Percentiles rank a stretch among this genome's conserved stretches.
Evolutionary conservation across 371 early-diverging fungal genomes (phyloP).

Genomic region (Syncephalastrum racemosum): DNA sequence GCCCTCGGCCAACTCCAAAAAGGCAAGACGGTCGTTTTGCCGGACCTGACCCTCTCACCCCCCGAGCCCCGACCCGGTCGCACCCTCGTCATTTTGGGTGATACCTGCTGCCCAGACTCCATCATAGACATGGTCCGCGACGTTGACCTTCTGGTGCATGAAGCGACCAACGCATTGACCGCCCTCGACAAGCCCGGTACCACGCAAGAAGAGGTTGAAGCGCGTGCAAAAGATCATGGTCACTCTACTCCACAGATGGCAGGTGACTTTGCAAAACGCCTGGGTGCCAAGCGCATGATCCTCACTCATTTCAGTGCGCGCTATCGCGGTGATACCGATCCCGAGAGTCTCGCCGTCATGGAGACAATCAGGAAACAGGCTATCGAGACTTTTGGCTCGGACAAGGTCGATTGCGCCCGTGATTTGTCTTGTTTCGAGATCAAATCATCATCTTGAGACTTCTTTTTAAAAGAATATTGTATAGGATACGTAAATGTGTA

Average conservation of each 20-base stretch:
- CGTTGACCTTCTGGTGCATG: conserved; percentile 53
- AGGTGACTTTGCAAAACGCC: conserved; percentile 40
- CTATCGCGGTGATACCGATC: conserved; percentile 50
- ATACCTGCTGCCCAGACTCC: conserved; percentile 28
- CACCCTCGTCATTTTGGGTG: conserved; percentile 56
- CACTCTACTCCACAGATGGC: conserved; percentile 72
- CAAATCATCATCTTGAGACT: conserved; percentile 7
- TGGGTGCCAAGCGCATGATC: conserved; percentile 44
- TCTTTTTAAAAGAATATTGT: neutral
- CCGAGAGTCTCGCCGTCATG: conserved; percentile 48
- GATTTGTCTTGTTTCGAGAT: conserved; percentile 48
- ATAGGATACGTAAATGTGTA: neutral
- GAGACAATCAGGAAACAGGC: conserved; percentile 53
- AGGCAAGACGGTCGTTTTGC: conserved; percentile 36
- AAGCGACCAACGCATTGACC: conserved; percentile 62
- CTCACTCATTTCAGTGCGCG: conserved; percentile 63
- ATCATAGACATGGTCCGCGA: neutral
- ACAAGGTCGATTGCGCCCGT: conserved; percentile 42
- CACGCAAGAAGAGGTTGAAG: conserved; percentile 33
- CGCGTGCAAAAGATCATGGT: conserved; percentile 46
- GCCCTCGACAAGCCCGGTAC: conserved; percentile 23
- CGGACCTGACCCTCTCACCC: conserved; percentile 44
- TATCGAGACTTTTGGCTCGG: conserved; percentile 34
- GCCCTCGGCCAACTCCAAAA: conserved; percentile 48
- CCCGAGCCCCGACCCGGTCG: conserved; percentile 43